phyloP scores from a whole-genome alignment of 352 stramenopile species.

The Phytophthora agathidicida region DNA sequence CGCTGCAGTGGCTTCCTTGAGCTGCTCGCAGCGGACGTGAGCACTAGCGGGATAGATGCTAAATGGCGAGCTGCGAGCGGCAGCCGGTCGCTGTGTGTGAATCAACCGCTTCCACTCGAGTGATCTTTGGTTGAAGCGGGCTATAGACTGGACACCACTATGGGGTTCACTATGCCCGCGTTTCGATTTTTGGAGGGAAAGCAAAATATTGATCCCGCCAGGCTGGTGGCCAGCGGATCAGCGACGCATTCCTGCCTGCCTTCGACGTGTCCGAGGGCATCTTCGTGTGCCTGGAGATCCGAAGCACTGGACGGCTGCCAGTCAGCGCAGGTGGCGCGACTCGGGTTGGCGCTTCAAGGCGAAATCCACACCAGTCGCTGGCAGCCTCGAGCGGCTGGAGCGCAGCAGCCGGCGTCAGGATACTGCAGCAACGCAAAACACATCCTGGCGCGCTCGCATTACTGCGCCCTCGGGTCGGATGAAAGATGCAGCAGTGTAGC shows the following conservation, averaged over 20 bases:
- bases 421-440: conserved; percentile 2
- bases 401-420: neutral
- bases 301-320: too few relatives aligned
- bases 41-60: conserved; percentile 9
- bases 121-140: conserved; percentile 13
- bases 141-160: conserved; percentile 18
- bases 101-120: too few relatives aligned
- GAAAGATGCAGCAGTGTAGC: neutral
- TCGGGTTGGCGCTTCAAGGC: too few relatives aligned
- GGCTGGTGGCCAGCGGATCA: too few relatives aligned
- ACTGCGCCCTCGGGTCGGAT: neutral
- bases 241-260: neutral
- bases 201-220: too few relatives aligned
- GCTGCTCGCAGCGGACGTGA: conserved; percentile 3
- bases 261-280: too few relatives aligned
- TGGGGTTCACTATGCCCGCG: too few relatives aligned
- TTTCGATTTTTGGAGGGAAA: conserved; percentile 21
- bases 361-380: too few relatives aligned
- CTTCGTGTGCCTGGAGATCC: too few relatives aligned
- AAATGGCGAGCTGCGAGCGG: conserved; percentile 4
- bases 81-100: neutral
- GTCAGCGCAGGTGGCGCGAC: neutral
- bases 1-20: too few relatives aligned
- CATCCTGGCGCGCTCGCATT: conserved; percentile 20
- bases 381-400: conserved; percentile 8